Conservation (phyloP, 2,329 filamentous ascomycete genomes). For the Rhynchosporium graminicola region DNA sequence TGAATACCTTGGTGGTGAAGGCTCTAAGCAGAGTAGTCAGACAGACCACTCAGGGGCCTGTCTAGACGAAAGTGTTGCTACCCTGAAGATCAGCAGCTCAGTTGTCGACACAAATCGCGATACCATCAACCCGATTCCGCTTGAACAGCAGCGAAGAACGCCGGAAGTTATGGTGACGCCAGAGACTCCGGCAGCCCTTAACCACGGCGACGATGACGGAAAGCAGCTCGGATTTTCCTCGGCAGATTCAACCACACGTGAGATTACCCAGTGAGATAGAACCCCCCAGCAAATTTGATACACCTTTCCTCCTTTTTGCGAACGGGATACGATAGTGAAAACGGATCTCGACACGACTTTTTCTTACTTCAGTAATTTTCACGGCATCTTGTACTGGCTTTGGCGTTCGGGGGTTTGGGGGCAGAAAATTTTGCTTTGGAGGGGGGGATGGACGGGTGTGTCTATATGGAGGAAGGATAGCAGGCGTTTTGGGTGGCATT, state of each 20-base stretch:
- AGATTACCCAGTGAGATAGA: conserved; percentile 29
- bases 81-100: conserved; percentile 30
- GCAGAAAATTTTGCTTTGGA: neutral
- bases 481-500: conserved; percentile 14
- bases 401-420: conserved; percentile 22
- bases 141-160: conserved; percentile 27
- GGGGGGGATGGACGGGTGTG: conserved; percentile 10
- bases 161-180: conserved; percentile 38
- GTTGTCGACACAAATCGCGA: neutral
- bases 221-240: conserved; percentile 36
- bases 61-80: conserved; percentile 36
- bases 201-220: conserved; percentile 28
- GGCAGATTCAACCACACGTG: conserved; percentile 19
- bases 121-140: conserved; percentile 19
- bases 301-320: neutral
- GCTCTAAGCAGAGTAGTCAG: conserved; percentile 20
- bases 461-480: conserved; percentile 19
- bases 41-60: conserved; percentile 15
- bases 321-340: conserved; percentile 28
- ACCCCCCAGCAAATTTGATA: conserved; percentile 7
- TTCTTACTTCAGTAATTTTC: neutral
- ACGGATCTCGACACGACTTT: conserved; percentile 20
- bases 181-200: conserved; percentile 32
- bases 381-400: conserved; percentile 25
- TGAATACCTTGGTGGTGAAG: conserved; percentile 33